A percentile compares a stretch with the other conserved stretches of the same genome.
phyloP scores from a whole-genome alignment of 768 basidiomycete genomes.

The Rhodotorula kratochvilovae region DNA sequence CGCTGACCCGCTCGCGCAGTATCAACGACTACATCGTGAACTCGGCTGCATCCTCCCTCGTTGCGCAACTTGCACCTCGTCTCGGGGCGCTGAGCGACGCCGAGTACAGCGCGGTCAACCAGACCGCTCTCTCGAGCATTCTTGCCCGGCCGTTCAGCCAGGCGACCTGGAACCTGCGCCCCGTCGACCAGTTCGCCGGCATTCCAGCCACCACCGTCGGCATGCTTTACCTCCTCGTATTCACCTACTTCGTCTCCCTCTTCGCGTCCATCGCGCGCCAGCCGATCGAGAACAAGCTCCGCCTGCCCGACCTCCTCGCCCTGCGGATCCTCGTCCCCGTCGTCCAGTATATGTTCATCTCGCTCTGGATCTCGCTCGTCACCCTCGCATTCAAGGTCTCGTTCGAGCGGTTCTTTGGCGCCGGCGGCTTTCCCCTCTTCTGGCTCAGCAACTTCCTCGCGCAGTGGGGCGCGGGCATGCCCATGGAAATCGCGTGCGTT shows the following conservation, averaged over 20 bases:
- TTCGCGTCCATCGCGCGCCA: slow-evolving; percentile 9
- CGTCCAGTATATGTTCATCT: slow-evolving; percentile 20
- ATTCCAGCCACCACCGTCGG: slow-evolving; percentile 29
- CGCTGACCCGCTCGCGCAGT: too few species aligned
- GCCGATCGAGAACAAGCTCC: slow-evolving; percentile 9
- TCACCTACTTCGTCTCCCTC: slow-evolving; percentile 42
- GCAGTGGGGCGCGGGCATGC: slow-evolving; percentile 5
- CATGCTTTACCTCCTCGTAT: slow-evolving; percentile 37
- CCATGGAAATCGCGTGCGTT: slow-evolving; percentile 28
- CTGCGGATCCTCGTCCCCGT: slow-evolving; percentile 14
- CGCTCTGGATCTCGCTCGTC: slow-evolving; percentile 43
- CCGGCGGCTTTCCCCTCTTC: slow-evolving; percentile 46
- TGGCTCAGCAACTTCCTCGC: slow-evolving; percentile 42
- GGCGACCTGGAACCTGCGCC: slow-evolving; percentile 44
- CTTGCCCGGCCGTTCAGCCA: slow-evolving; percentile 43
- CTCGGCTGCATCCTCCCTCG: slow-evolving; percentile 2
- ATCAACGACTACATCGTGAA: slow-evolving; percentile 3
- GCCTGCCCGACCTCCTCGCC: slow-evolving; percentile 4
- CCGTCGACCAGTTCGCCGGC: slow-evolving; percentile 46
- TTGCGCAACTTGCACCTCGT: not conserved
- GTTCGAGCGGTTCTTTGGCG: slow-evolving; percentile 43
- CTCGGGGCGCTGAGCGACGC: not conserved
- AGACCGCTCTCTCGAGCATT: slow-evolving; percentile 13
- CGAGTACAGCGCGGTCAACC: slow-evolving; percentile 1
- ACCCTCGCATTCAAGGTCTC: slow-evolving; percentile 45